phyloP scores from a whole-genome alignment of 176 grass and related monocot species.

The Calamus simplicifolius region DNA sequence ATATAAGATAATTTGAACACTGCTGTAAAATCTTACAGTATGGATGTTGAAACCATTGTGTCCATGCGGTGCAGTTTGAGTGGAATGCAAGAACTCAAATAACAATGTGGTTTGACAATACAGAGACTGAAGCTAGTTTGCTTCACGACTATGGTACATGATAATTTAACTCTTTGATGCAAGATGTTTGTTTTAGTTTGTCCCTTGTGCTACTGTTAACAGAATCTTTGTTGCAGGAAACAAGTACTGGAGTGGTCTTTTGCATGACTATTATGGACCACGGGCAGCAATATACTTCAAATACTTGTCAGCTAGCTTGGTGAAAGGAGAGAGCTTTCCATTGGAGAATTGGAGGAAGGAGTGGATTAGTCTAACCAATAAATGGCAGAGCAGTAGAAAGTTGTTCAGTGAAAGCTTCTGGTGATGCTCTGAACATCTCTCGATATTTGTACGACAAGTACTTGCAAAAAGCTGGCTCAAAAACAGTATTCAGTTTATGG shows the following conservation, averaged over 20 bases:
- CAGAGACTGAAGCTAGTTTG: constrained; percentile 60
- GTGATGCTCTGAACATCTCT: constrained; percentile 51
- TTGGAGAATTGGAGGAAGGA: constrained; percentile 60
- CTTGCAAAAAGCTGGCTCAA: constrained; percentile 2
- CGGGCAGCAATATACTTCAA: constrained; percentile 72
- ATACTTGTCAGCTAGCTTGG: constrained; percentile 46
- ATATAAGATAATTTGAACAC: not conserved
- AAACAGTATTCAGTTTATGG: not conserved
- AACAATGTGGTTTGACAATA: constrained; percentile 94
- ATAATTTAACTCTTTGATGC: too few relatives aligned
- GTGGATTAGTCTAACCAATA: constrained; percentile 73
- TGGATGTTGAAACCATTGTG: not conserved
- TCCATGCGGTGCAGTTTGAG: constrained; percentile 55
- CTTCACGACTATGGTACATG: constrained; percentile 60
- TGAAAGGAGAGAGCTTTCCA: constrained; percentile 36
- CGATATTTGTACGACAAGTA: constrained; percentile 40
- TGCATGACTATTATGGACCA: constrained; percentile 59
- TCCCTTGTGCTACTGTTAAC: not conserved
- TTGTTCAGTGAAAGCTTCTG: constrained; percentile 37
- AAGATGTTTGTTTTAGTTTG: not conserved
- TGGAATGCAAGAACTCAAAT: constrained; percentile 94
- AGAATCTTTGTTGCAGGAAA: constrained; percentile 44
- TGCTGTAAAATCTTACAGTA: not conserved
- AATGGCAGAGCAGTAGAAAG: constrained; percentile 59
- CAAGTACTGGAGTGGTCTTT: constrained; percentile 82